phyloP scores from a whole-genome alignment of 2,329 filamentous ascomycete genomes.

The Chrysoporthe deuterocubensis region DNA sequence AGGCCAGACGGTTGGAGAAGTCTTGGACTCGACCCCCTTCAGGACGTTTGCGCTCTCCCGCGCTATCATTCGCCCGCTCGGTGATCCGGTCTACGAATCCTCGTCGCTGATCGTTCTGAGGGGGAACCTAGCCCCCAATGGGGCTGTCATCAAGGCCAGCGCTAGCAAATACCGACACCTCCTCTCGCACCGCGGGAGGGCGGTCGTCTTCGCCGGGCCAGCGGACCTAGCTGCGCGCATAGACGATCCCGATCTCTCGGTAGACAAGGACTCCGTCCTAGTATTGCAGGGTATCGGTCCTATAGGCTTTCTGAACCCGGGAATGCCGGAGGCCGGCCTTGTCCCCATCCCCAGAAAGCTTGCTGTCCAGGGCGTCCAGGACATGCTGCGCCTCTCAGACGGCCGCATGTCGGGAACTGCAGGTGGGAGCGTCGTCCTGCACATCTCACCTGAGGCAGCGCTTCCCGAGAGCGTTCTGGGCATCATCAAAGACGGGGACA shows the following conservation, averaged over 20 bases:
- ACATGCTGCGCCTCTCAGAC: slow-evolving; percentile 85
- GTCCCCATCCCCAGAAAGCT: slow-evolving; percentile 74
- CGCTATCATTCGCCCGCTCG: slow-evolving; percentile 66
- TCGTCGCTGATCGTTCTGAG: slow-evolving; percentile 82
- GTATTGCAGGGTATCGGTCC: slow-evolving; percentile 89
- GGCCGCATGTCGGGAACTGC: slow-evolving; percentile 85
- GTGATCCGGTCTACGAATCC: slow-evolving; percentile 67
- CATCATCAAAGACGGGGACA: slow-evolving; percentile 74
- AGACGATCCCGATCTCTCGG: slow-evolving; percentile 62
- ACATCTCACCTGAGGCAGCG: slow-evolving; percentile 85
- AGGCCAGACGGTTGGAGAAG: slow-evolving; percentile 80
- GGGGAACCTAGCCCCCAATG: slow-evolving; percentile 82
- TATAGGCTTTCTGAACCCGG: slow-evolving; percentile 73
- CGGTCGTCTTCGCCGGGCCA: slow-evolving; percentile 73
- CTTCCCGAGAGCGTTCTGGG: slow-evolving; percentile 77
- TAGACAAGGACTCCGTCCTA: slow-evolving; percentile 64
- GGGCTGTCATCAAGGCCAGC: slow-evolving; percentile 89
- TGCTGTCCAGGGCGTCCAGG: slow-evolving; percentile 73
- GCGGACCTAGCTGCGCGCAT: slow-evolving; percentile 73
- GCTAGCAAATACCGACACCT: slow-evolving; percentile 74
- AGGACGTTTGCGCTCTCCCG: slow-evolving; percentile 48
- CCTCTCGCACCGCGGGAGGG: slow-evolving; percentile 49
- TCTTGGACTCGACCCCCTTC: slow-evolving; percentile 71
- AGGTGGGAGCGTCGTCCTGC: slow-evolving; percentile 88
- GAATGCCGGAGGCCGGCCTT: slow-evolving; percentile 84